Evolutionary conservation across 495 filamentous ascomycete species (phyloP), one percentile per base, ranked within the genome.

Genomic region (Penicillium crystallinum): DNA sequence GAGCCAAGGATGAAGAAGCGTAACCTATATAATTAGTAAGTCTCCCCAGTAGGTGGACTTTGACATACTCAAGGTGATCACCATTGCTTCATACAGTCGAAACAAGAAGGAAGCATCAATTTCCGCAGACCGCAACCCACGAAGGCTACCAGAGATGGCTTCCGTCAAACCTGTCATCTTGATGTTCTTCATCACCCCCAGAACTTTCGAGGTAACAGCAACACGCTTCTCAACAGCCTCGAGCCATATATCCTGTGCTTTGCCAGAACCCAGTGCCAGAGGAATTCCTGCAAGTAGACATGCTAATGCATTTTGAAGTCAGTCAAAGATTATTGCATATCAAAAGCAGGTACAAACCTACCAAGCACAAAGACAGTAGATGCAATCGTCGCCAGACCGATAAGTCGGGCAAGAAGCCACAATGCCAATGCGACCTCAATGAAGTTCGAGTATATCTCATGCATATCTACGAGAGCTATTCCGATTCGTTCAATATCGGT

Each of bases 141-240:
- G 63, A 23, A 65, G 52, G 78, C 65, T 71, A 15, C 59, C 19
- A 2, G 62, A 60, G 2, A 82, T 52, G 2, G 38, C 44, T 0
- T 67, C 54, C n/a, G 74, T 72, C 6, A 84, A 55, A 2, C 81
- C 83, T 7, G 76, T 69, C 75, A 83, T 81, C 53, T 85, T 85
- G 40, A 84, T 61, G 30, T 71, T 72, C 54, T 84, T 83, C 61
- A 83, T 80, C 0, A 76, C 72, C 6, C 72, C 61, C 8, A 86
- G 65, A 52, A 77, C 71, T 3, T 70, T 62, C 4, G 71, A 72
- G 4, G 77, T 82, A 19, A 71, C 68, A 14, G 74, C 62, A 30
- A 85, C 76, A 6, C 80, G 75, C 44, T 68, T 65, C 53, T 82
- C 73, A 0, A 80, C 79, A 15, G 77, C 75, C 17, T 63, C 59